Conservation (phyloP, 257 asterid species). For the Orobanche coerulescens region DNA sequence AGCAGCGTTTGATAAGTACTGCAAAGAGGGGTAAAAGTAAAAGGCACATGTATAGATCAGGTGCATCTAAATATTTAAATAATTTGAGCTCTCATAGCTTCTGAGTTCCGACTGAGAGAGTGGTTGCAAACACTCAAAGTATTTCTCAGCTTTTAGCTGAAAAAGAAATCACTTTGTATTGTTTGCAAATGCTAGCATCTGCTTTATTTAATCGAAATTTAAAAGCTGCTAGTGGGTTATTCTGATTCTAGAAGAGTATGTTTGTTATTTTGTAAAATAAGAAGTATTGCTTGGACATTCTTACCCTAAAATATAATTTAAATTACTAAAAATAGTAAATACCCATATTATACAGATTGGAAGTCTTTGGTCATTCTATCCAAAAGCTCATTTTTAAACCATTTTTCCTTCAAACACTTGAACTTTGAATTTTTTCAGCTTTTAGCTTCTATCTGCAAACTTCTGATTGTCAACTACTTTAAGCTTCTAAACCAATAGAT, state of each 20-base stretch:
- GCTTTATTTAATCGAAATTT: too few species aligned
- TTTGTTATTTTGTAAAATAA: background rate
- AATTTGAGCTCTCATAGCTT: constrained; percentile 1
- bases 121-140: background rate
- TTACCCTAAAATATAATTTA: background rate
- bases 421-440: background rate
- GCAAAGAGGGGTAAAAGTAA: constrained; percentile 25
- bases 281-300: background rate
- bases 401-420: background rate
- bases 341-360: background rate
- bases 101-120: background rate
- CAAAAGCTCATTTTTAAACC: background rate
- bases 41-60: constrained; percentile 2
- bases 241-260: background rate
- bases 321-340: too few species aligned
- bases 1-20: constrained; percentile 96
- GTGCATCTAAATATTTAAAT: constrained; percentile 3
- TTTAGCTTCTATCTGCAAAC: background rate
- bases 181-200: too few species aligned
- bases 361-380: background rate
- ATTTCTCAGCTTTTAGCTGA: background rate
- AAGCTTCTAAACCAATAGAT: background rate
- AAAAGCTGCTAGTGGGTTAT: background rate
- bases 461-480: background rate
- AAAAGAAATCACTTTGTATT: too few species aligned